Conservation (phyloP, 75 land plant genomes). For the Sequoiadendron giganteum region DNA sequence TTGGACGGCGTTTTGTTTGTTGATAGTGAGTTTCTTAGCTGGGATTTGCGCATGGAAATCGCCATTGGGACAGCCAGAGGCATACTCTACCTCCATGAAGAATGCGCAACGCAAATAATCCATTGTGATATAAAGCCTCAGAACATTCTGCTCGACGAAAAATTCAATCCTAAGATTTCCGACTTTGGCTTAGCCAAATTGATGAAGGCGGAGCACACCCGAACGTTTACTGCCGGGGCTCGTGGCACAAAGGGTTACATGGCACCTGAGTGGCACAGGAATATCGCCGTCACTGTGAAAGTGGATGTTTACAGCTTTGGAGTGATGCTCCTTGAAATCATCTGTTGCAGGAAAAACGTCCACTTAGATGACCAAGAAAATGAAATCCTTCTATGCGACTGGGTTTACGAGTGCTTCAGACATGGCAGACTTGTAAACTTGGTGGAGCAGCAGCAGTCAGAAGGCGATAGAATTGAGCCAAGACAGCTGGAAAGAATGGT, state of each 20-base stretch:
- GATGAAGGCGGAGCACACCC: constrained; percentile 16
- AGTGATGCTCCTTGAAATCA: constrained; percentile 18
- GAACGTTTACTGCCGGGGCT: constrained; percentile 13
- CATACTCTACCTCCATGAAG: constrained; percentile 26
- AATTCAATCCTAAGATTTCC: constrained; percentile 4
- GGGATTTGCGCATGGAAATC: constrained; percentile 8
- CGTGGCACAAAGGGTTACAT: constrained; percentile 47
- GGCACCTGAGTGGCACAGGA: constrained; percentile 51
- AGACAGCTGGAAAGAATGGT: constrained; percentile 22
- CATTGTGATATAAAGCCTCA: constrained; percentile 18
- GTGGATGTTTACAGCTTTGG: constrained; percentile 24
- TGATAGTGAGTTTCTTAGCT: neutral
- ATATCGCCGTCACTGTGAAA: constrained; percentile 8
- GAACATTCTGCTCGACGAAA: constrained; percentile 24
- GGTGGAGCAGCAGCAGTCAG: constrained; percentile 7
- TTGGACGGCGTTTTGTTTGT: constrained; percentile 26
- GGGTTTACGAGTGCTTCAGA: constrained; percentile 21
- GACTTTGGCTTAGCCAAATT: constrained; percentile 37
- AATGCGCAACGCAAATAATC: neutral
- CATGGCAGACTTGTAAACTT: constrained; percentile 11
- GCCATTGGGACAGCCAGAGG: constrained; percentile 24
- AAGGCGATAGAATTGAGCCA: constrained; percentile 1
- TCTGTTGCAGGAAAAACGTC: constrained; percentile 18
- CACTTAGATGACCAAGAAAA: constrained; percentile 9
- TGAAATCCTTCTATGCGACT: constrained; percentile 14